Base-by-base conservation (phyloP, 2,329 filamentous ascomycete species). In the Septoria petroselini region DNA sequence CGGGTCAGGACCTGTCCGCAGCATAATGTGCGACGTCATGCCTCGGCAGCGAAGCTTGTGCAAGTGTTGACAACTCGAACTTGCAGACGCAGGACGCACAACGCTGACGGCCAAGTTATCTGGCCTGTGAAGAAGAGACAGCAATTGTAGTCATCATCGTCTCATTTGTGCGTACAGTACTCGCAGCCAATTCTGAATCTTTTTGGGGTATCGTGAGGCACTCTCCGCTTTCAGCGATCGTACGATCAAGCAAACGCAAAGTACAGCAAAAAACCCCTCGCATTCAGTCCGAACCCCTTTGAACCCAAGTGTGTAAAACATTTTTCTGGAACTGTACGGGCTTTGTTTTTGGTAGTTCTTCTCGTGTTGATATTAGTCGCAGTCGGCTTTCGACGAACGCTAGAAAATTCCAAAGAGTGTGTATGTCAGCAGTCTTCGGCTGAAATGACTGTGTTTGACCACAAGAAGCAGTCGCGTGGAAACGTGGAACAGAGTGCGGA, bases 161-260 rank as follows among this genome's bases (percentile, higher is more conserved):
- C 27, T 38, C 42, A 17, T 51, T 42, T 51, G 42, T 51, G 30
- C 41, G 19, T 51, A 51, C 43, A 40, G 27, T 19, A 35, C 17
- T 29, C 19, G 18, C 43, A 38, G 15, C 39, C 38, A n/a, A 40
- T 50, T 40, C 30, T 41, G 48, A 45, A 25, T 23, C 14, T 47
- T 47, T 45, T 44, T 27, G 25, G 44, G 39, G 14, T 48, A 52
- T 52, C 40, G 40, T 41, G 44, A 44, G 33, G 18, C 43, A 47
- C 23, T 18, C 40, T 37, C 23, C 40, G 33, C 40, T 41, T 39
- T 25, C 39, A 34, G 25, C 37, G 35, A 48, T 33, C 33, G 19
- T 33, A 38, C 33, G 34, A 15, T 17, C 15, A 29, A 43, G 17
- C 18, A 18, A 27, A 41, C n/a, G 49, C 29, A 23, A 35, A 15